Percentiles rank a stretch among this genome's conserved stretches.
phyloP scores from a whole-genome alignment of 2,329 filamentous ascomycete species.

The Juglanconis sp. region DNA sequence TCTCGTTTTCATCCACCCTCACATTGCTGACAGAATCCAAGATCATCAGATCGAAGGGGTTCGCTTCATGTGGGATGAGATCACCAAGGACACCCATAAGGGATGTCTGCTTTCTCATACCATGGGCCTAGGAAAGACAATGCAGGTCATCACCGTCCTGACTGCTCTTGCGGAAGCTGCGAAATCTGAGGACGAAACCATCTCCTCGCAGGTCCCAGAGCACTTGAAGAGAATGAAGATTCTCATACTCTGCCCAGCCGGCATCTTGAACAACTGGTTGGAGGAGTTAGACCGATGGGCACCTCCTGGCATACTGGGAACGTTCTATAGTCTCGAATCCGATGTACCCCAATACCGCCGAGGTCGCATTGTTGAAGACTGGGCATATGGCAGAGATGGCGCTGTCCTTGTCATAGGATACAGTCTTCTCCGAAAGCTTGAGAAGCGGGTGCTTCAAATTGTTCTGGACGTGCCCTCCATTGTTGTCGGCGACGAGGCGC shows the following conservation, averaged over 20 bases:
- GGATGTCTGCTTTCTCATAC: slow-evolving; percentile 84
- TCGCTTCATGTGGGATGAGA: slow-evolving; percentile 83
- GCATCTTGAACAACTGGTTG: slow-evolving; percentile 76
- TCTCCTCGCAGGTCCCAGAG: slow-evolving; percentile 66
- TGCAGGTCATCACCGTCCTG: slow-evolving; percentile 85
- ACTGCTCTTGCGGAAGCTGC: slow-evolving; percentile 68
- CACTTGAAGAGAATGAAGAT: slow-evolving; percentile 60
- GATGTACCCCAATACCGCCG: slow-evolving; percentile 35
- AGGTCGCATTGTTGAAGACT: slow-evolving; percentile 46
- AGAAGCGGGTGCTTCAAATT: slow-evolving; percentile 34
- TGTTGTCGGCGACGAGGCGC: slow-evolving; percentile 83
- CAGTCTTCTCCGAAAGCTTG: slow-evolving; percentile 49
- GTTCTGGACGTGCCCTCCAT: slow-evolving; percentile 64
- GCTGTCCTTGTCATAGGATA: slow-evolving; percentile 80
- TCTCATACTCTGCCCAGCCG: slow-evolving; percentile 72
- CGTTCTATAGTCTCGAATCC: slow-evolving; percentile 53
- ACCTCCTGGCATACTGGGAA: slow-evolving; percentile 52
- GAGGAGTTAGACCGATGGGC: slow-evolving; percentile 75
- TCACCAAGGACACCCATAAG: slow-evolving; percentile 63
- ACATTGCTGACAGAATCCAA: slow-evolving; percentile 67
- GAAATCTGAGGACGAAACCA: slow-evolving; percentile 50
- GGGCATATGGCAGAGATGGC: slow-evolving; percentile 53
- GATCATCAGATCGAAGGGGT: slow-evolving; percentile 78
- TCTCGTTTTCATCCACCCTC: slow-evolving; percentile 61
- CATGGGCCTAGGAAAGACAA: slow-evolving; percentile 90